Conservation (phyloP, 2,329 filamentous ascomycete species). For the Verticillium albo-atrum region DNA sequence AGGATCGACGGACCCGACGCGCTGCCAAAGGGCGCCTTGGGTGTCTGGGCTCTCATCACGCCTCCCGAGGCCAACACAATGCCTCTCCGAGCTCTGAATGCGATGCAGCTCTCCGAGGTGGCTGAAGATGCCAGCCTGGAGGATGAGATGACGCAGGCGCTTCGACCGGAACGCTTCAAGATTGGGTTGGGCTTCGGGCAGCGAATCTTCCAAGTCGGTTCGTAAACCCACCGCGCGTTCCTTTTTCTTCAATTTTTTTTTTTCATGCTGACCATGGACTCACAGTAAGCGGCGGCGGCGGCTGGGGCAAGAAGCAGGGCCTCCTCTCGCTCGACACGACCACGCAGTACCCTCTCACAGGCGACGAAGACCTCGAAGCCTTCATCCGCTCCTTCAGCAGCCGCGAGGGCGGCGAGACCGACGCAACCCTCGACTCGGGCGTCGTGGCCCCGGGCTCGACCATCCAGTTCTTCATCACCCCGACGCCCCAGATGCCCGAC, state of each 20-base stretch:
- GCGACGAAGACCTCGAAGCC: slow-evolving; percentile 45
- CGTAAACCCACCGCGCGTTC: too few species aligned
- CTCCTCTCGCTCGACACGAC: slow-evolving; percentile 75
- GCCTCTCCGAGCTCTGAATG: slow-evolving; percentile 6
- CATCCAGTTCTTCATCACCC: slow-evolving; percentile 60
- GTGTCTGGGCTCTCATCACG: slow-evolving; percentile 70
- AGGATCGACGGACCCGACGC: slow-evolving; percentile 14
- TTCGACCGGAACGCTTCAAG: slow-evolving; percentile 3
- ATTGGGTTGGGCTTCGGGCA: background rate
- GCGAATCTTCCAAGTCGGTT: background rate
- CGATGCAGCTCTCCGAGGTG: background rate
- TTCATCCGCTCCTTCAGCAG: slow-evolving; percentile 35
- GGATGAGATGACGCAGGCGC: slow-evolving; percentile 5
- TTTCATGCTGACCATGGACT: background rate
- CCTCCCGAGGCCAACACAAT: slow-evolving; percentile 29
- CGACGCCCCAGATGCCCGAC: slow-evolving; percentile 8
- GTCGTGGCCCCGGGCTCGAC: slow-evolving; percentile 59
- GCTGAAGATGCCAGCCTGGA: slow-evolving; percentile 1
- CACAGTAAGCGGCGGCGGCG: slow-evolving; percentile 73
- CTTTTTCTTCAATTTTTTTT: too few species aligned
- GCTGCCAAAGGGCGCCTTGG: slow-evolving; percentile 41
- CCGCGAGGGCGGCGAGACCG: slow-evolving; percentile 17
- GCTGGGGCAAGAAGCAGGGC: slow-evolving; percentile 78
- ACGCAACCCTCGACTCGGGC: slow-evolving; percentile 34
- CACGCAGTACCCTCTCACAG: slow-evolving; percentile 40